Evolutionary conservation across 1,284 basidiomycete species (phyloP).

Genomic region (Rhizoctonia solani): DNA sequence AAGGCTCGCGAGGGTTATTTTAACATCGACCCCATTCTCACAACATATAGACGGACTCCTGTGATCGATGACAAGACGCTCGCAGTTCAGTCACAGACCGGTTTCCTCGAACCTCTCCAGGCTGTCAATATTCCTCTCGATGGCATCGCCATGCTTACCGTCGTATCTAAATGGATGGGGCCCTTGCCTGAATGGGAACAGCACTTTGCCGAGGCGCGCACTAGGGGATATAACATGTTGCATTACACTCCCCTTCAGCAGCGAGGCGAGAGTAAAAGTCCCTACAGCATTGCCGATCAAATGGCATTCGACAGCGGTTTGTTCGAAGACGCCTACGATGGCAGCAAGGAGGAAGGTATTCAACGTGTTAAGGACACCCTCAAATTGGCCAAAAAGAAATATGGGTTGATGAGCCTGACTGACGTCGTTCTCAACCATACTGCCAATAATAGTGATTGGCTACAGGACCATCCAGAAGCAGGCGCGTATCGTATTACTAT

Average conservation of each 20-base stretch:
- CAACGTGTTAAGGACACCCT: slow-evolving; percentile 64
- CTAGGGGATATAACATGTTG: slow-evolving; percentile 93
- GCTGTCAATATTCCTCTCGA: slow-evolving; percentile 76
- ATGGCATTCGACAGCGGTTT: slow-evolving; percentile 75
- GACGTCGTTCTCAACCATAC: slow-evolving; percentile 97
- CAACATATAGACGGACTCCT: slow-evolving; percentile 67
- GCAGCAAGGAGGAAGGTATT: slow-evolving; percentile 57
- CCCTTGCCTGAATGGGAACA: slow-evolving; percentile 72
- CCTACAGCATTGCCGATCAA: slow-evolving; percentile 91
- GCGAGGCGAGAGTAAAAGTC: slow-evolving; percentile 83
- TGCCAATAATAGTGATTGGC: slow-evolving; percentile 88
- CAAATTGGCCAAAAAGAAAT: slow-evolving; percentile 74
- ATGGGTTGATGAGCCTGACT: slow-evolving; percentile 83
- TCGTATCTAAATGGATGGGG: slow-evolving; percentile 98
- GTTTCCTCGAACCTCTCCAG: slow-evolving; percentile 42
- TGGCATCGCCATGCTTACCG: slow-evolving; percentile 81
- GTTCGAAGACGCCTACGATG: slow-evolving; percentile 55
- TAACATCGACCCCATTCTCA: slow-evolving; percentile 90
- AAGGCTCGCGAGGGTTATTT: slow-evolving; percentile 89
- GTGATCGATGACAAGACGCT: slow-evolving; percentile 64
- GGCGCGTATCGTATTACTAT: slow-evolving; percentile 55
- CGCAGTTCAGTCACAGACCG: slow-evolving; percentile 48
- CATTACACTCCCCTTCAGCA: slow-evolving; percentile 94
- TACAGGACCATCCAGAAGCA: slow-evolving; percentile 91
- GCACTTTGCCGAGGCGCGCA: slow-evolving; percentile 78